These are phyloP conservation scores for Ogataea minuta DNA, from an alignment of 805 yeast genomes.

Conservation along the genomic window DNA sequence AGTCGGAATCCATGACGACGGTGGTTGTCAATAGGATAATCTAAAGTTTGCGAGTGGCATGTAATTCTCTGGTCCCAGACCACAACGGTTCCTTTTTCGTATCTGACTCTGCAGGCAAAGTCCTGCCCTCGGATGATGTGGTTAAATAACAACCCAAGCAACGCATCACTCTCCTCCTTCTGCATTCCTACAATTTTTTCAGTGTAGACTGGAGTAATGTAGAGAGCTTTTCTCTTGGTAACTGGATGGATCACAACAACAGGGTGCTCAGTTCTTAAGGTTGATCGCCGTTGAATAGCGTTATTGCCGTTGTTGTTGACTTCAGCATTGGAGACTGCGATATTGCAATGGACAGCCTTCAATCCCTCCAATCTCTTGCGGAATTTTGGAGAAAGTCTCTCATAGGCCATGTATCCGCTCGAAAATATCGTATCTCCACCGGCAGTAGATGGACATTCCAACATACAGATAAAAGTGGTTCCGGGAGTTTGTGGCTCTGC, in stretches of 20 bases:
- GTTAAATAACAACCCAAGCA: constrained; percentile 55
- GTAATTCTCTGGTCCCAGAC: constrained; percentile 78
- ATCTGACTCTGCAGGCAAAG: constrained; percentile 64
- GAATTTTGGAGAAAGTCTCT: constrained; percentile 65
- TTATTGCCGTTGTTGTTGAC: constrained; percentile 52
- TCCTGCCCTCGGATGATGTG: constrained; percentile 54
- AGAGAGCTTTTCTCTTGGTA: constrained; percentile 57
- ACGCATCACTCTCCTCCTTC: constrained; percentile 63
- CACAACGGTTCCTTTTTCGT: constrained; percentile 70
- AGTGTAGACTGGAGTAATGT: constrained; percentile 58
- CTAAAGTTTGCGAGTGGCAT: constrained; percentile 65
- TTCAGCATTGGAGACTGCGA: constrained; percentile 63
- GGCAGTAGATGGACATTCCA: constrained; percentile 39
- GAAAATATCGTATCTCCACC: constrained; percentile 81
- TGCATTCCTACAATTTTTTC: constrained; percentile 70
- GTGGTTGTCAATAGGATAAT: constrained; percentile 62
- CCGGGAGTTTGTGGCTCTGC: constrained; percentile 68
- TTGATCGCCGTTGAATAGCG: constrained; percentile 57
- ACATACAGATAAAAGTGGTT: constrained; percentile 46
- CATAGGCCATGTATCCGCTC: constrained; percentile 67
- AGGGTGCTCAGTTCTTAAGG: constrained; percentile 64
- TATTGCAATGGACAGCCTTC: constrained; percentile 69
- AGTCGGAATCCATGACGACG: constrained; percentile 72
- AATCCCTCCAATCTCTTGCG: constrained; percentile 58
- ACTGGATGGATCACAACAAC: constrained; percentile 72